Base-by-base conservation (phyloP, 768 basidiomycete species). In the Leccinum arenicola region DNA sequence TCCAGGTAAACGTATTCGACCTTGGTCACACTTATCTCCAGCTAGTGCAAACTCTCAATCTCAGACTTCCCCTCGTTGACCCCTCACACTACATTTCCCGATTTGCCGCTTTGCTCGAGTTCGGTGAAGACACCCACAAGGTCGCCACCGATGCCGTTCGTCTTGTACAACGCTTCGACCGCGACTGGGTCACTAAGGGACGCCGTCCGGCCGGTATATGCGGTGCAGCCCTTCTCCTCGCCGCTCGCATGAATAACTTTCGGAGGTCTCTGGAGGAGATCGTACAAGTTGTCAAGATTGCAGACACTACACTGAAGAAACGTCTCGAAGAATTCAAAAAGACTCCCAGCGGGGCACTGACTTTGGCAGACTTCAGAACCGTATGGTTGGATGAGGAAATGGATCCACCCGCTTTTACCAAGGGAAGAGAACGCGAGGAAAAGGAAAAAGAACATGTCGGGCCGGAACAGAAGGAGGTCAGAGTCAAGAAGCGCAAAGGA, bases 171-270 rank as follows among this genome's bases (percentile, higher is more conserved):
- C 85, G 97, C 33, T 98, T 98, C 75, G 89, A 93, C 68, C 83
- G 93, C 25, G 97, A 98, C 74, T 99, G 97, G 97, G 95, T 99
- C 84, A 89, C 92, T 14, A 88, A 88, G 40, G 97, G 97, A 14
- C 86, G 97, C 21, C 84, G 97, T 6, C 97, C 97, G 0, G 94
- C 97, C 0, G 97, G 97, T 21, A 95, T 99, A 61, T 99, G 97
- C 69, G 97, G 97, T 31, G 97, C 97, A 0, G 94, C 93, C 27
- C 82, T 98, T 29, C 81, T 98, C 43, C 84, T 99, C 15, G 97
- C 97, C 0, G 97, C 95, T 33, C 86, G 97, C 25, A 98, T 99
- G 97, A 98, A 96, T 76, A 97, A 97, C 73, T 98, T 96, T 69
- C 80, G 95, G 47, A 80, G 97, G 50, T 92, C 89, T 25, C 82